Evolutionary conservation across 2,329 filamentous ascomycete genomes (phyloP), one percentile per base, ranked within the genome.

Genomic region (Cadophora luteo-olivacea): DNA sequence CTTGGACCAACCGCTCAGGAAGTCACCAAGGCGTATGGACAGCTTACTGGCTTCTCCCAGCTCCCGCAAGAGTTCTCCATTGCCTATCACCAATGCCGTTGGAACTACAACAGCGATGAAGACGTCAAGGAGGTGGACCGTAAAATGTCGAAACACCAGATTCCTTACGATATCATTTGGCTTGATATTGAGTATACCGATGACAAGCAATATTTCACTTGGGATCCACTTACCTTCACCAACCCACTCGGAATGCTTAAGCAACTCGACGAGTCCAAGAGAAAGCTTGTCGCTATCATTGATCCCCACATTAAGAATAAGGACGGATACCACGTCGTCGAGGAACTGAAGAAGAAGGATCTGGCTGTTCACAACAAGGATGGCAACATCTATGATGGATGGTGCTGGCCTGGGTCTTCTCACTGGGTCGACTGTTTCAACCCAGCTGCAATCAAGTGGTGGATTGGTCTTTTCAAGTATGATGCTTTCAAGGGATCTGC

Each of bases 121-220:
- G 96, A 99, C 80, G 94, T 99, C 68, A 97, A 92, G 80, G 94
- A 98, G 76, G 95, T 99, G 52, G 94, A 98, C 79, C 90, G 92
- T 72, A 97, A 97, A 79, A 97, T 99, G 83, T 94, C 98, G 83
- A 97, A 96, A 82, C 89, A 90, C 81, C 91, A 93, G 78, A 97
- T 99, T 65, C 96, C 96, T 0, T 99, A 98, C 82, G 96, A 99
- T 80, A 92, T 98, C 72, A 99, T 99, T 76, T 99, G 96, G 96
- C 89, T 99, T 22, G 96, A 99, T 76, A 93, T 99, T 73, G 96
- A 99, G 82, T 99, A 98, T 80, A 97, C 94, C 0, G 92, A 99
- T 69, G 94, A 92, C 79, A 95, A 96, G 82, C 97, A 97, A 82
- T 99, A 99, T 83, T 99, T 99, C 79, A 97, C 94, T 0, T 99